Base-by-base conservation (phyloP, 805 yeast genomes). In the Metschnikowia matae region DNA sequence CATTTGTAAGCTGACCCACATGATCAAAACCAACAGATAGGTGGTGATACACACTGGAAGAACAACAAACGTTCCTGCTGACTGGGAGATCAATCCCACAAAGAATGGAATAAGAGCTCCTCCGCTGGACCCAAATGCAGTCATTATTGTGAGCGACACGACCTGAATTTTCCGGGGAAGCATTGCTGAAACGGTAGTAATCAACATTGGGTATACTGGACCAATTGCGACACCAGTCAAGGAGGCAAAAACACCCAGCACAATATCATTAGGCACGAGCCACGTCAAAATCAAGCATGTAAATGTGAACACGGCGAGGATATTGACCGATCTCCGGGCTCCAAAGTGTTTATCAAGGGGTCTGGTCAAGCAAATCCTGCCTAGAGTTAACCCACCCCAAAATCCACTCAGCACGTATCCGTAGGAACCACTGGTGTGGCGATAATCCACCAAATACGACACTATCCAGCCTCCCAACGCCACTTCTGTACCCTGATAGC, bases 391-490 rank as follows among this genome's bases (percentile, higher is more conserved):
- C n/a, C 65, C 64, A 1, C 60, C 61, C 62, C 62, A 62, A 49
- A 59, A 61, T 0, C 64, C 65, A 37, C 60, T 56, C 54, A 59
- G 59, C 15, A 59, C 63, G 40, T 62, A 61, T 1, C 64, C 64
- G 26, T 53, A 55, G 1, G 57, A 51, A 13, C 48, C 52, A 15
- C 33, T 48, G 10, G 60, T 56, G 40, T 55, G 53, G 10, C 63
- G 53, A 44, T 59, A 62, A 36, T 57, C 65, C 21, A 61, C 51
- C 41, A 62, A 54, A 39, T 57, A 62, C 18, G 65, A 54, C 15
- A 61, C 62, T n/a, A 58, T 56, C 64, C 65, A 62, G 20, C 64
- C 64, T 18, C 63, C 64, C 40, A 62, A 43, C 11, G 60, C 50
- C 1, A 61, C 63, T 44, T 62, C 64, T 8, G 53, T 51, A 2